Percentiles rank a stretch among this genome's conserved stretches.
Evolutionary conservation across 495 filamentous ascomycete species (phyloP).

Genomic region (Tetracladium marchalianum): DNA sequence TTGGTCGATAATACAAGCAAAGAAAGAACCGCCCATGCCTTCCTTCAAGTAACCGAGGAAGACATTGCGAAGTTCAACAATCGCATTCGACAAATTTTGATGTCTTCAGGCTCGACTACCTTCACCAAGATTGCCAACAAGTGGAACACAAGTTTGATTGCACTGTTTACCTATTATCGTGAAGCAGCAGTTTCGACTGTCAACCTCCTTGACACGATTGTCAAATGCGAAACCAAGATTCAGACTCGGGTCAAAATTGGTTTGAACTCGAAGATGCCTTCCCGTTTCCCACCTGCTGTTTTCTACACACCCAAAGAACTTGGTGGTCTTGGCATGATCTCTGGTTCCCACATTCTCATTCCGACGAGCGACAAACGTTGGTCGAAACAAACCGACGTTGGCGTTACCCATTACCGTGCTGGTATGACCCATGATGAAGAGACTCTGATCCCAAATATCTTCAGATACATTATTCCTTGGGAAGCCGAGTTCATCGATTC

Average conservation of each 20-base stretch:
- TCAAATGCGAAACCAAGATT: slow-evolving; percentile 99
- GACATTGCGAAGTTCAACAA: slow-evolving; percentile 99
- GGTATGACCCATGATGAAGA: slow-evolving; percentile 99
- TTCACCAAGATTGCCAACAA: slow-evolving; percentile 99
- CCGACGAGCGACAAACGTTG: slow-evolving; percentile 96
- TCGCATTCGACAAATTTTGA: slow-evolving; percentile 94
- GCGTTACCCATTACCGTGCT: slow-evolving; percentile 93
- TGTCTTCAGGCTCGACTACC: slow-evolving; percentile 97
- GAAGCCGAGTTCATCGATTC: slow-evolving; percentile 99
- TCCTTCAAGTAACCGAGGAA: slow-evolving; percentile 96
- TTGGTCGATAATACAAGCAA: slow-evolving; percentile 93
- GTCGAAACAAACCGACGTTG: slow-evolving; percentile 95
- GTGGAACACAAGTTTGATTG: slow-evolving; percentile 97
- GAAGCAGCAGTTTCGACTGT: slow-evolving; percentile 98
- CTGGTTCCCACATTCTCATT: slow-evolving; percentile 95
- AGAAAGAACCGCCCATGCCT: slow-evolving; percentile 94
- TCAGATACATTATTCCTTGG: slow-evolving; percentile 99
- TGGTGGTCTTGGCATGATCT: slow-evolving; percentile 98
- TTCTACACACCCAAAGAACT: slow-evolving; percentile 99
- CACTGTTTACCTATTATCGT: slow-evolving; percentile 98
- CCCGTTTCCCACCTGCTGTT: slow-evolving; percentile 95
- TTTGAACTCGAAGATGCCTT: slow-evolving; percentile 99
- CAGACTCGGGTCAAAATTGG: slow-evolving; percentile 99
- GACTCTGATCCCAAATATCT: slow-evolving; percentile 97
- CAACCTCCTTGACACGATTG: slow-evolving; percentile 91